A percentile compares a stretch with the other conserved stretches of the same genome.
Evolutionary conservation across 306 rosid genomes (phyloP).

Genomic region (Begonia peltatifolia): DNA sequence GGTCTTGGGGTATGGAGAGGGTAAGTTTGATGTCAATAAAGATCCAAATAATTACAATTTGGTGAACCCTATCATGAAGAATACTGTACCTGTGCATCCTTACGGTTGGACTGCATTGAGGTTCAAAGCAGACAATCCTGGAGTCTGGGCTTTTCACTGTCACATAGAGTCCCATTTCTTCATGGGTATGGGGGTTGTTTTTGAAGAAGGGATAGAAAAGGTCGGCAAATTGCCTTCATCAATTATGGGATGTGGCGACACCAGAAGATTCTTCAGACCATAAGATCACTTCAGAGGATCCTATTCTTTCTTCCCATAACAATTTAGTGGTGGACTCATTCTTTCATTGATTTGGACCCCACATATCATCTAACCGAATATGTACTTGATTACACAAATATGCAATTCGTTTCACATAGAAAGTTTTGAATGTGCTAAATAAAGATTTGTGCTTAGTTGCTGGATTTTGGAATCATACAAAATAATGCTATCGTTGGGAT

Average conservation of each 20-base stretch:
- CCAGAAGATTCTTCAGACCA: conserved; percentile 22
- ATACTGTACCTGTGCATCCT: conserved; percentile 59
- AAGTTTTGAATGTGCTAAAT: too few species aligned
- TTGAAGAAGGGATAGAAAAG: conserved; percentile 64
- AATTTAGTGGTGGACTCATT: too few species aligned
- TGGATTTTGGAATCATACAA: too few species aligned
- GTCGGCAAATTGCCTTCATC: conserved; percentile 51
- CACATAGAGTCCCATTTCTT: conserved; percentile 76
- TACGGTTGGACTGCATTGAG: conserved; percentile 87
- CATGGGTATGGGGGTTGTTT: conserved; percentile 87
- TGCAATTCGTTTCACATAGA: too few species aligned
- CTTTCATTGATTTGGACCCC: too few species aligned
- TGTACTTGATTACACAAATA: too few species aligned
- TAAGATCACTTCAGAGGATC: neutral
- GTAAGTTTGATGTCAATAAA: conserved; percentile 38
- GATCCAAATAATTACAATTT: conserved; percentile 50
- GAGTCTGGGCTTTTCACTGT: conserved; percentile 88
- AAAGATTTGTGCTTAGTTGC: too few species aligned
- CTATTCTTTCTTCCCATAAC: too few species aligned
- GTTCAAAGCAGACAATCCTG: conserved; percentile 64
- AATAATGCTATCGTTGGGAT: too few species aligned
- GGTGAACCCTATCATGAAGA: conserved; percentile 70
- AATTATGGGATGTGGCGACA: conserved; percentile 71
- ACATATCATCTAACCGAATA: too few species aligned
- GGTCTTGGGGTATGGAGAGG: conserved; percentile 82